Evolutionary conservation across 2,329 filamentous ascomycete species (phyloP).

Genomic region (Fonsecaea nubica): DNA sequence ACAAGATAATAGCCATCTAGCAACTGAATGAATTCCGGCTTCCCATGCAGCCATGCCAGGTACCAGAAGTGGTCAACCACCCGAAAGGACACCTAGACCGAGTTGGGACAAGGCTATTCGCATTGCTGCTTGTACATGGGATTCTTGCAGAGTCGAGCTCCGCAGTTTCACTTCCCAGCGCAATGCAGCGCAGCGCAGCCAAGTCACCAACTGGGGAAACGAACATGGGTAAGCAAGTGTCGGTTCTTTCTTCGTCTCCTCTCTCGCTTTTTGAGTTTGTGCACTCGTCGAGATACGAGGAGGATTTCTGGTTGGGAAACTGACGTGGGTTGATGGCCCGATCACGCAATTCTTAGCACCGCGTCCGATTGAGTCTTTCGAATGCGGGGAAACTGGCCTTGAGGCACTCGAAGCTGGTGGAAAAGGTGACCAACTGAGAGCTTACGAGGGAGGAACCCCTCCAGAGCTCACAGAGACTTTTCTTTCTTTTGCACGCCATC

Average conservation of each 20-base stretch:
- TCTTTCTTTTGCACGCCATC: background rate
- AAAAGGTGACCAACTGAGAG: background rate
- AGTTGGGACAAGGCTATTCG: background rate
- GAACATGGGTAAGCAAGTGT: background rate
- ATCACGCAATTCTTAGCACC: constrained; percentile 26
- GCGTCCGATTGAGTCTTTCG: constrained; percentile 3
- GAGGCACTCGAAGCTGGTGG: background rate
- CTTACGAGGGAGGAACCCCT: background rate
- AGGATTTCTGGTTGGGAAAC: background rate
- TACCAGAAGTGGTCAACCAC: constrained; percentile 1
- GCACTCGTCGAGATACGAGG: background rate
- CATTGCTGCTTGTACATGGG: background rate
- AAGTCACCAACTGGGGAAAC: background rate
- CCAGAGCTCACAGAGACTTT: background rate
- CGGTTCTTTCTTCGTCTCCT: background rate
- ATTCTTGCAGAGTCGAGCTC: background rate
- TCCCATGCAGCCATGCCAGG: background rate
- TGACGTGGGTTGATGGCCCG: constrained; percentile 17
- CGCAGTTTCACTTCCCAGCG: background rate
- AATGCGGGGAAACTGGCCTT: constrained; percentile 22
- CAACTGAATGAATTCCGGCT: background rate
- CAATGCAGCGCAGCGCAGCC: background rate
- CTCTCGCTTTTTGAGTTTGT: background rate
- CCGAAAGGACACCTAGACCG: constrained; percentile 1
- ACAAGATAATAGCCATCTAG: background rate